phyloP scores from a whole-genome alignment of 2,329 filamentous ascomycete genomes.

The Westerdykella ornata region DNA sequence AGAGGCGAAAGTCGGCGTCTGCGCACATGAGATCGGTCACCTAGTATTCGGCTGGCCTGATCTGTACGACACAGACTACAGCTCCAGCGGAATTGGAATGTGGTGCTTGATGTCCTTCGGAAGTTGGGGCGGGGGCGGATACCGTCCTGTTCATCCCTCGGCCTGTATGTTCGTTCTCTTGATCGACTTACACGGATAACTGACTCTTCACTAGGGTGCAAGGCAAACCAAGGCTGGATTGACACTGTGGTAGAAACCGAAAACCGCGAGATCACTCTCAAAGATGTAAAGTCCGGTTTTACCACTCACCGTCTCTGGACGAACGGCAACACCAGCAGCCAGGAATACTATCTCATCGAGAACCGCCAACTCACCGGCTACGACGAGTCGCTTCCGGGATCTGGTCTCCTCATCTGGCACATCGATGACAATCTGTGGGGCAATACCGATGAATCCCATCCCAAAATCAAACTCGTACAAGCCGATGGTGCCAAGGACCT shows the following conservation, averaged over 20 bases:
- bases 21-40: conserved; percentile 21
- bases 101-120: conserved; percentile 22
- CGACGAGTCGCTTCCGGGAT: conserved; percentile 16
- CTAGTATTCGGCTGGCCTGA: conserved; percentile 25
- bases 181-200: background rate
- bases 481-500: conserved; percentile 19
- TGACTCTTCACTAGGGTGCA: conserved; percentile 12
- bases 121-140: conserved; percentile 16
- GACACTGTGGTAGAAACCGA: conserved; percentile 9
- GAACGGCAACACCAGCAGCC: conserved; percentile 11
- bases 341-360: conserved; percentile 19
- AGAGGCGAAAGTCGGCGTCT: conserved; percentile 18
- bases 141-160: conserved; percentile 18
- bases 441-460: conserved; percentile 17
- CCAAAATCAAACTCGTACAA: conserved; percentile 18
- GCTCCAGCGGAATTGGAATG: conserved; percentile 15
- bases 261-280: conserved; percentile 16
- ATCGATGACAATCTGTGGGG: conserved; percentile 11
- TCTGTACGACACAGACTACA: conserved; percentile 19
- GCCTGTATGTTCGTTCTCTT: conserved; percentile 12
- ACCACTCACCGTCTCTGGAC: conserved; percentile 19
- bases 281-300: conserved; percentile 14
- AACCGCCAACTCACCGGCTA: conserved; percentile 16
- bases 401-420: conserved; percentile 20
- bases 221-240: conserved; percentile 18